A percentile compares a stretch with the other conserved stretches of the same genome.
These are phyloP conservation scores for Kuraishia floccosa DNA, from an alignment of 805 yeast genomes.

Conservation along the genomic window DNA sequence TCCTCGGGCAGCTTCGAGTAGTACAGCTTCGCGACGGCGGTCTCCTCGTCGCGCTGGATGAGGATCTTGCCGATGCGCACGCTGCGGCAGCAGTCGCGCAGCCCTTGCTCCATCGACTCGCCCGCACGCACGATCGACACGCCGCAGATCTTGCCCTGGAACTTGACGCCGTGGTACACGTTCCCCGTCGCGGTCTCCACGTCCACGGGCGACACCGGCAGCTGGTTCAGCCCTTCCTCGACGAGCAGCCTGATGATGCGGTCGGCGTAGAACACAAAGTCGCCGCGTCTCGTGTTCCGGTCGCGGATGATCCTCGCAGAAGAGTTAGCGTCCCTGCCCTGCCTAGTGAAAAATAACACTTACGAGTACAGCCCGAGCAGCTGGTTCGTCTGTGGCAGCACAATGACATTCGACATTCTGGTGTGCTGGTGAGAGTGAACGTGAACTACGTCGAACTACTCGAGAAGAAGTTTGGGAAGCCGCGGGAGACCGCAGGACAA, in stretches of 20 bases:
- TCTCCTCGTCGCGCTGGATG: conserved; percentile 97
- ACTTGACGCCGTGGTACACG: conserved; percentile 63
- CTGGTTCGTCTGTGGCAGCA: conserved; percentile 85
- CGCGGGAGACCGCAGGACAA: too few species aligned
- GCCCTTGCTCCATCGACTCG: conserved; percentile 97
- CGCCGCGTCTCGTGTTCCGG: conserved; percentile 70
- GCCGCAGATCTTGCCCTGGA: conserved; percentile 92
- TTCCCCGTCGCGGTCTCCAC: conserved; percentile 74
- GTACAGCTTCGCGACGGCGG: conserved; percentile 84
- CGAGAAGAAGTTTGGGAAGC: too few species aligned
- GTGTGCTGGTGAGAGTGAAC: too few species aligned
- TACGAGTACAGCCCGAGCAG: conserved; percentile 71
- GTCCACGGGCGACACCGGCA: conserved; percentile 66
- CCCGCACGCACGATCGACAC: conserved; percentile 98
- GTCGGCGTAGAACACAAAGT: conserved; percentile 91
- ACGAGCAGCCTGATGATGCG: conserved; percentile 88
- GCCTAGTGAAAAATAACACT: conserved; percentile 7
- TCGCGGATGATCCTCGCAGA: conserved; percentile 68
- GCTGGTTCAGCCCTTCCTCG: conserved; percentile 89
- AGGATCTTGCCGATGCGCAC: conserved; percentile 94
- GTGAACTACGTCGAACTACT: too few species aligned
- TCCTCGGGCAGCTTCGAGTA: conserved; percentile 94
- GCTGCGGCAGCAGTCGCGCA: conserved; percentile 93
- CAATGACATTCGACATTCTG: conserved; percentile 52
- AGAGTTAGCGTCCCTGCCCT: not conserved